Base-by-base conservation (phyloP, 345 rosid species). In the Cardamine occulta region DNA sequence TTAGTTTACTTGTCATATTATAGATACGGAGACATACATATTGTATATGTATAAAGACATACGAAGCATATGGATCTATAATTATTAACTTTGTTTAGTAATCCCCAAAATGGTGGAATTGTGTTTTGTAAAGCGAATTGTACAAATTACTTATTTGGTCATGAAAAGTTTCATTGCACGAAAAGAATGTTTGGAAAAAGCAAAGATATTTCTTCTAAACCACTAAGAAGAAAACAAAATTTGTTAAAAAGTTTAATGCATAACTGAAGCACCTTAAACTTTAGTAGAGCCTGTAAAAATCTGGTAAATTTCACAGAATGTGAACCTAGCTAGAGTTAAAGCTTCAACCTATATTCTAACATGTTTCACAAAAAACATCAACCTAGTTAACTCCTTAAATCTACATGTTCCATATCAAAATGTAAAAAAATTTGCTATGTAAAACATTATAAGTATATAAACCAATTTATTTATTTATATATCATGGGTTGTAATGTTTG, bases 181-280 rank as follows among this genome's bases (percentile, higher is more conserved):
- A 56, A 18, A 56, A 44, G 2, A 42, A 21, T 58, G 74, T 58
- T 45, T 45, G 12, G 18, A 4, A 31, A 57, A 18, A 44, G 39
- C 39, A 24, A 24, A 58, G 3, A 31, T 32, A 57, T 70, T 70
- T 12, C 74, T 44, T 56, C 21, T 42, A 13, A 52, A 40, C 13
- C 5, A 55, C 53, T 55, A 39, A 0, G 29, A 55, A 56, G 52
- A 39, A 66, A 66, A 34, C 49, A 3, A 52, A 34, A 8, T 21
- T 15, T 23, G 32, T 37, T 10, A 32, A 32, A 17, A 17, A n/a
- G 13, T 29, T 4, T 29, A 29, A 29, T 56, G 23, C 21, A 56
- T 56, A 17, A 56, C 39, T 56, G 3, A 7, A 8, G 6, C n/a
- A 56, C 11, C 61, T 15, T 54, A 2, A 31, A 21, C 23, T 21